Conservation (phyloP, 176 grass and related monocot species). For the Areca catechu region DNA sequence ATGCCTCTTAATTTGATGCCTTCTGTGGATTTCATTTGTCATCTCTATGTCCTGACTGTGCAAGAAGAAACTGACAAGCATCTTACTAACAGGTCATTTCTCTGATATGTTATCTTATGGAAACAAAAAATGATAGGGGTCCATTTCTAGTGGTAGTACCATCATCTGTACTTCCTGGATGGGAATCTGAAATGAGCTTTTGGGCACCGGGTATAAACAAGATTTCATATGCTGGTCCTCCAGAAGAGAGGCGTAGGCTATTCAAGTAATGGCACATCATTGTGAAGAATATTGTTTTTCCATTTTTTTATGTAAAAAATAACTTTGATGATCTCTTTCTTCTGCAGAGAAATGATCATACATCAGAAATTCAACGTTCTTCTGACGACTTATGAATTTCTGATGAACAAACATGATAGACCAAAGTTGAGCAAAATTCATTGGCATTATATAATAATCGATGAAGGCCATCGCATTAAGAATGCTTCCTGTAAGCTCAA, state of each 20-base stretch:
- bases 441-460: conserved; percentile 98
- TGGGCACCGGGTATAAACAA: conserved; percentile 99
- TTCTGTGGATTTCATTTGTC: too few species aligned
- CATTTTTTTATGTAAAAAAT: not conserved
- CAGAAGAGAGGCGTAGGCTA: conserved; percentile 90
- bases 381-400: conserved; percentile 93
- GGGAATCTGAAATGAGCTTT: conserved; percentile 84
- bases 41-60: too few species aligned
- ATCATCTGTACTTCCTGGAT: conserved; percentile 90
- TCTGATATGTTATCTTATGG: conserved; percentile 96
- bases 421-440: conserved; percentile 98
- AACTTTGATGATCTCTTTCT: conserved; percentile 15
- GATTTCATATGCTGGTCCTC: conserved; percentile 91
- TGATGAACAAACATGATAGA: conserved; percentile 99
- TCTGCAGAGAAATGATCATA: conserved; percentile 86
- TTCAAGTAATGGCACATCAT: conserved; percentile 61
- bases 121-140: conserved; percentile 94
- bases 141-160: conserved; percentile 97
- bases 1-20: conserved; percentile 16
- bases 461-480: conserved; percentile 99
- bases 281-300: not conserved
- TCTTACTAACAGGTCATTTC: conserved; percentile 70
- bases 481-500: conserved; percentile 99
- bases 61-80: not conserved
- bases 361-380: conserved; percentile 99